Evolutionary conservation across 306 rosid genomes (phyloP), one percentile per base, ranked within the genome.

Genomic region (Begonia fuchsioides): DNA sequence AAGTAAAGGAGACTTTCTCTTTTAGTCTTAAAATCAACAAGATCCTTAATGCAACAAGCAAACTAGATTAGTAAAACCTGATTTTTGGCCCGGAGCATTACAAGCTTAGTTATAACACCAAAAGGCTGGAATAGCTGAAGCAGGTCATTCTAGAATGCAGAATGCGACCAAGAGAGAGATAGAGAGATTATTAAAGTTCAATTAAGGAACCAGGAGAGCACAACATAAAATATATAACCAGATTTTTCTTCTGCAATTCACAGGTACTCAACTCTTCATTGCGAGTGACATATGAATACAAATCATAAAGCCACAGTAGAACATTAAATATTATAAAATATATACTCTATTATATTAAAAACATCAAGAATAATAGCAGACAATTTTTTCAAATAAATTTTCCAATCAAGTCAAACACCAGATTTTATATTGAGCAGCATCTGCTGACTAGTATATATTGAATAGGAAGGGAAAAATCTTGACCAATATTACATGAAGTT

Each of bases 121-220:
- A 92, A 85, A 45, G 96, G 93, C 74, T 85, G 94, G 76, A 92
- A 92, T 75, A 92, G 74, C 76, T 82, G 98, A 55, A 92, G 98
- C 60, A 92, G 72, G 77, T 92, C 98, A 60, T 92, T 92, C 98
- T 92, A 79, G 67, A 49, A 40, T 44, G 51, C 39, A 67, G 16
- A 69, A 58, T 18, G 38, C 17, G 39, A 38, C 19, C 11, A 49
- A 18, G 44, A 47, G 52, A 64, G 46, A 60, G 67, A 17, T 10
- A 3, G 44, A 1, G n/a, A 40, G 44, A 26, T 26, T 6, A 26
- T 26, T 26, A 26, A 26, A 26, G 35, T 26, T 26, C 35, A 26
- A 26, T 26, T 4, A 26, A 26, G 7, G 5, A 26, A 3, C 35
- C 35, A 26, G 35, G 7, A 26, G 35, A 5, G 35, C 35, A 26